These are phyloP conservation scores for Kentomonas sorsogonicus DNA, from an alignment of 208 protist species.

Conservation along the genomic window DNA sequence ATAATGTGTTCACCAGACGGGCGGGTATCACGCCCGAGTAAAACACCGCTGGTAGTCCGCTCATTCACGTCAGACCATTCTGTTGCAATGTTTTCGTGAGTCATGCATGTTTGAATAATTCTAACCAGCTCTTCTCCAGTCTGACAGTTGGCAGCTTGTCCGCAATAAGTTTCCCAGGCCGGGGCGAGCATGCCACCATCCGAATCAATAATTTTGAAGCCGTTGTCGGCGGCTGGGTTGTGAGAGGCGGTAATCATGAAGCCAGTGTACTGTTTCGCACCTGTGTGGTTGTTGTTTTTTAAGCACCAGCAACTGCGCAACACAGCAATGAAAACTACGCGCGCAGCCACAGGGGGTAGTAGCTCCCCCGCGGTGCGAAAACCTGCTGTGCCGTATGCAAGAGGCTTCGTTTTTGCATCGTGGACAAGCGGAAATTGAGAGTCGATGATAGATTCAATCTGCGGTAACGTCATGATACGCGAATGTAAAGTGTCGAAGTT, in stretches of 20 bases:
- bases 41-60: too few relatives aligned
- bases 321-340: slow-evolving; percentile 52
- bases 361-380: slow-evolving; percentile 48
- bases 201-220: slow-evolving; percentile 84
- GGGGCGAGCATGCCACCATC: slow-evolving; percentile 69
- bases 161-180: slow-evolving; percentile 66
- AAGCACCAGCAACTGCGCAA: slow-evolving; percentile 36
- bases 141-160: slow-evolving; percentile 41
- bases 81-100: slow-evolving; percentile 6
- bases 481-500: neutral
- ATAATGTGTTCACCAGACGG: slow-evolving; percentile 37
- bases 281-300: slow-evolving; percentile 6
- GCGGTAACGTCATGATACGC: slow-evolving; percentile 13
- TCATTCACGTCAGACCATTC: too few relatives aligned
- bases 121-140: slow-evolving; percentile 41
- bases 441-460: slow-evolving; percentile 21
- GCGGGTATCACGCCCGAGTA: slow-evolving; percentile 59
- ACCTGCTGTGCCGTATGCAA: slow-evolving; percentile 76
- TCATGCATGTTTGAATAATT: slow-evolving; percentile 32
- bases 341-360: slow-evolving; percentile 51
- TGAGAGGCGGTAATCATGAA: slow-evolving; percentile 88
- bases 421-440: slow-evolving; percentile 37
- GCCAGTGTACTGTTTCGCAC: slow-evolving; percentile 27
- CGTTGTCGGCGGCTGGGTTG: slow-evolving; percentile 81
- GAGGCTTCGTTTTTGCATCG: slow-evolving; percentile 14